Conservation (phyloP, 2,329 filamentous ascomycete species). For the Penicillium sp. region DNA sequence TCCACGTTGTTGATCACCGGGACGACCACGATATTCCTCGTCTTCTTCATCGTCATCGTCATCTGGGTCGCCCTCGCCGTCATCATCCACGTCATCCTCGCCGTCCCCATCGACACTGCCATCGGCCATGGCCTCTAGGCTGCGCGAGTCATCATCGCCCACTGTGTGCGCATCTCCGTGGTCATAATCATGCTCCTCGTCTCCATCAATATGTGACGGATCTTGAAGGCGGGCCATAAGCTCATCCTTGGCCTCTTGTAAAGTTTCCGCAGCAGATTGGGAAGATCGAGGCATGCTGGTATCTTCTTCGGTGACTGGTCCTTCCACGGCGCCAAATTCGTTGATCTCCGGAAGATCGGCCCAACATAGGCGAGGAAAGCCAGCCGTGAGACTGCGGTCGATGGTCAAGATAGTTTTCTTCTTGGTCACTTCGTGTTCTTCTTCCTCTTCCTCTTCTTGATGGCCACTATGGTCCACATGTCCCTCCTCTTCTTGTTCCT, state of each 20-base stretch:
- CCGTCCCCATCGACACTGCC: slow-evolving; percentile 54
- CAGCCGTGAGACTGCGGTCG: slow-evolving; percentile 42
- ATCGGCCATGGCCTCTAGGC: slow-evolving; percentile 46
- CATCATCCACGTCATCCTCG: slow-evolving; percentile 54
- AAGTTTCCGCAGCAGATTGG: slow-evolving; percentile 51
- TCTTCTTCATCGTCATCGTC: slow-evolving; percentile 56
- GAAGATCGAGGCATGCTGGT: slow-evolving; percentile 50
- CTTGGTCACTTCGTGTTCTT: slow-evolving; percentile 32
- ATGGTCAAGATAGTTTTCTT: slow-evolving; percentile 47
- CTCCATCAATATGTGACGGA: slow-evolving; percentile 44
- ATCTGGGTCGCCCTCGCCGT: slow-evolving; percentile 50
- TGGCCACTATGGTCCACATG: slow-evolving; percentile 37
- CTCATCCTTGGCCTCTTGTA: slow-evolving; percentile 55
- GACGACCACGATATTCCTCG: slow-evolving; percentile 54
- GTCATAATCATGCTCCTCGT: slow-evolving; percentile 41
- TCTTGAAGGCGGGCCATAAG: slow-evolving; percentile 53
- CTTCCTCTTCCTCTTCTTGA: slow-evolving; percentile 24
- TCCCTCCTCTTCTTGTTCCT: slow-evolving; percentile 16
- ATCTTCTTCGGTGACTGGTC: slow-evolving; percentile 48
- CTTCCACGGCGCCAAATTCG: slow-evolving; percentile 42
- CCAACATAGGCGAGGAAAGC: slow-evolving; percentile 45
- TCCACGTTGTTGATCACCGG: slow-evolving; percentile 64
- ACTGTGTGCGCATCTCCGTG: slow-evolving; percentile 43
- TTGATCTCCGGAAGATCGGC: slow-evolving; percentile 47
- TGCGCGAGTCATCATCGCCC: slow-evolving; percentile 45